A percentile compares a stretch with the other conserved stretches of the same genome.
These are phyloP conservation scores for Diaporthe vaccinii DNA, from an alignment of 2,329 filamentous ascomycete genomes.

Conservation along the genomic window DNA sequence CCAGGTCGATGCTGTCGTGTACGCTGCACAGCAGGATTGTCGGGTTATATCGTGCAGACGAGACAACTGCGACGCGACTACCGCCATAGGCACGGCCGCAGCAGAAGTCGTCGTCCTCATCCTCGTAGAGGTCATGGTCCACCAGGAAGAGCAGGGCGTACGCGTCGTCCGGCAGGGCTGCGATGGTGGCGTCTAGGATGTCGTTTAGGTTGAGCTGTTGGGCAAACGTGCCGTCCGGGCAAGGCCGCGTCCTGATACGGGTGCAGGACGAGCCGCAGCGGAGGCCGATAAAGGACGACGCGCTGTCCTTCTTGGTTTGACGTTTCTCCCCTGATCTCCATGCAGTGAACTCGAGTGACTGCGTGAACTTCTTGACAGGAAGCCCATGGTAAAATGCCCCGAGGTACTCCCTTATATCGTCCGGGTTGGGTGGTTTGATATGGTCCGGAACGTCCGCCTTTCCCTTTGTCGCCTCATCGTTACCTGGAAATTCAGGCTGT, in stretches of 20 bases:
- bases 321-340: conserved; percentile 56
- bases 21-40: conserved; percentile 53
- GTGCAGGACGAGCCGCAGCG: conserved; percentile 50
- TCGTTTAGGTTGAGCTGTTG: conserved; percentile 72
- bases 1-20: conserved; percentile 53
- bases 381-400: conserved; percentile 67
- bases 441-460: conserved; percentile 55
- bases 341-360: conserved; percentile 58
- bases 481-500: conserved; percentile 52
- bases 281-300: conserved; percentile 61
- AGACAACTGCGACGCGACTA: conserved; percentile 73
- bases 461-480: conserved; percentile 53
- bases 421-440: conserved; percentile 43
- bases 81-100: conserved; percentile 77
- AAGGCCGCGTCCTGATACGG: conserved; percentile 64
- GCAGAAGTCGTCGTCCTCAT: conserved; percentile 75
- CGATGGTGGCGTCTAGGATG: conserved; percentile 69
- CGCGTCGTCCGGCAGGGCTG: conserved; percentile 68
- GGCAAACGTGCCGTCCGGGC: conserved; percentile 60
- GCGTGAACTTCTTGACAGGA: conserved; percentile 58
- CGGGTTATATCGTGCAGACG: conserved; percentile 73
- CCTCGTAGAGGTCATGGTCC: conserved; percentile 75
- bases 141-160: conserved; percentile 70
- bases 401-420: conserved; percentile 55
- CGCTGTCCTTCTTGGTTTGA: conserved; percentile 37